These are phyloP conservation scores for Mucor mucedo DNA, from an alignment of 371 early-diverging fungal genomes.

Conservation along the genomic window DNA sequence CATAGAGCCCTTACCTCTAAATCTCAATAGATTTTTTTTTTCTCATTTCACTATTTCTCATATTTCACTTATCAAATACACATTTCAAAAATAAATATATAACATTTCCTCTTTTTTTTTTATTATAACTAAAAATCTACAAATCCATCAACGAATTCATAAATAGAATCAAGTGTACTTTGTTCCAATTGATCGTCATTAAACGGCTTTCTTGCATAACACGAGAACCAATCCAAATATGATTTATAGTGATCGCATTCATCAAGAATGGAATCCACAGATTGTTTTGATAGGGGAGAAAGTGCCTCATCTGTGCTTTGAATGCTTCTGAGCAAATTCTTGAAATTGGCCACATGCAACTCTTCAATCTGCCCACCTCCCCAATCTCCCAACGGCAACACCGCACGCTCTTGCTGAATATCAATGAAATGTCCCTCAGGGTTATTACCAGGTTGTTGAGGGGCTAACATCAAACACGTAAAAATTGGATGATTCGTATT, in stretches of 20 bases:
- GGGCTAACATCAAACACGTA: conserved; percentile 33
- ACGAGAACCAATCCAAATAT: conserved; percentile 42
- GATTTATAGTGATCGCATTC: conserved; percentile 42
- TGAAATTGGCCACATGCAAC: conserved; percentile 37
- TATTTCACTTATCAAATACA: too few species aligned
- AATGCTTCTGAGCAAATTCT: conserved; percentile 28
- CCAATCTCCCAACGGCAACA: conserved; percentile 40
- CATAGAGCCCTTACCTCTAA: conserved; percentile 60
- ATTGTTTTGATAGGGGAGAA: conserved; percentile 1
- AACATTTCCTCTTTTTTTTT: not conserved
- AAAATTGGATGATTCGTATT: conserved; percentile 39
- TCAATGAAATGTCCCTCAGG: conserved; percentile 36
- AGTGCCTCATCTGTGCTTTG: not conserved
- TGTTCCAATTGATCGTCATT: conserved; percentile 21
- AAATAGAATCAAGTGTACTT: conserved; percentile 28
- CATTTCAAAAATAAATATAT: too few species aligned
- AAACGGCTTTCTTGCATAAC: conserved; percentile 45
- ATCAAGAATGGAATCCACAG: conserved; percentile 19
- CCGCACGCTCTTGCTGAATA: conserved; percentile 34
- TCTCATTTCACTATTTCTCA: not conserved
- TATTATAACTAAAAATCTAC: conserved; percentile 21
- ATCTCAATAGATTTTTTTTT: conserved; percentile 7
- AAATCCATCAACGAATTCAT: conserved; percentile 34
- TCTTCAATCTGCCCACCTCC: conserved; percentile 33
- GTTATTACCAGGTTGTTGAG: conserved; percentile 6